Evolutionary conservation across 1,139 yeast species (phyloP).

Genomic region (Candida sanyaensis): DNA sequence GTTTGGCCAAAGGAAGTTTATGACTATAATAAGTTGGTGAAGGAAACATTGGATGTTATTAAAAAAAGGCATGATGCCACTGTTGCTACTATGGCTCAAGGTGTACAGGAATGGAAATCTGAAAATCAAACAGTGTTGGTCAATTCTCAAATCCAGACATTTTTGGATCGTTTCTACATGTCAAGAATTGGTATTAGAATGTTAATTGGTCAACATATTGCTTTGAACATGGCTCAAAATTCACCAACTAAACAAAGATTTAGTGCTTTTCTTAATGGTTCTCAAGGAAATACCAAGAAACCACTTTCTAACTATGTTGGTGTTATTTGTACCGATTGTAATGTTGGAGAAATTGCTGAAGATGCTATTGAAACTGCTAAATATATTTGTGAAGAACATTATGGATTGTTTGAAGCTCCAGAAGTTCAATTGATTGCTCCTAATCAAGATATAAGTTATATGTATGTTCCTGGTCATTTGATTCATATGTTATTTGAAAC

Average conservation of each 20-base stretch:
- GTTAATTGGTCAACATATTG: constrained; percentile 88
- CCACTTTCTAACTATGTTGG: constrained; percentile 73
- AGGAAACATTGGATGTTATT: constrained; percentile 66
- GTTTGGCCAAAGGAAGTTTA: constrained; percentile 77
- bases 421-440: constrained; percentile 76
- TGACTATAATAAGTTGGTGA: constrained; percentile 68
- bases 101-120: constrained; percentile 85
- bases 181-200: constrained; percentile 85
- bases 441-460: constrained; percentile 63
- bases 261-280: constrained; percentile 36
- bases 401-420: constrained; percentile 81
- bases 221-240: constrained; percentile 67
- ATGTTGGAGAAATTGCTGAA: constrained; percentile 74
- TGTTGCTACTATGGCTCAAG: constrained; percentile 90
- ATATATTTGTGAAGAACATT: constrained; percentile 85
- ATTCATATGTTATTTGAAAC: constrained; percentile 89
- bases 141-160: constrained; percentile 71
- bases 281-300: constrained; percentile 22
- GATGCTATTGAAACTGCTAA: constrained; percentile 88
- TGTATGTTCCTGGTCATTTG: constrained; percentile 90
- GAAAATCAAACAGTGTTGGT: constrained; percentile 50
- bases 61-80: constrained; percentile 90
- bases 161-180: constrained; percentile 82
- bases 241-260: constrained; percentile 46
- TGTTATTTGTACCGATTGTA: constrained; percentile 79